Evolutionary conservation across 352 stramenopile species (phyloP).

Genomic region (Pythium aristosporum): DNA sequence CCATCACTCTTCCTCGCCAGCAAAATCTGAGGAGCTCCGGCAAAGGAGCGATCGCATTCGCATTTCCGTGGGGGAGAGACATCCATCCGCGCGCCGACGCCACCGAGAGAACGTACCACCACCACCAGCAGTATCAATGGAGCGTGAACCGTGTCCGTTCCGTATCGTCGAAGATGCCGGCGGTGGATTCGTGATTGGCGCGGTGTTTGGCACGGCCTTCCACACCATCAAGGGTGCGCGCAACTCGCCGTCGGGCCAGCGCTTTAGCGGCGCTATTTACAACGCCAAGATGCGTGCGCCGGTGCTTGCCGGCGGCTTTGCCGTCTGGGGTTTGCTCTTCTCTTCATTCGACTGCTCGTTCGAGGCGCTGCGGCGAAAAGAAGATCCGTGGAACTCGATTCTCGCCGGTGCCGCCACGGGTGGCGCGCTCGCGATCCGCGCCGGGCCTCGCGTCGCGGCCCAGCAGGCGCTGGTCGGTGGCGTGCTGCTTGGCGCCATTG

Average conservation of each 20-base stretch:
- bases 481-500: constrained; percentile 95
- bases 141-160: constrained; percentile 97
- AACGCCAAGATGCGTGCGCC: constrained; percentile 94
- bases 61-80: neutral
- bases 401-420: constrained; percentile 95
- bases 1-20: constrained; percentile 19
- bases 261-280: constrained; percentile 89
- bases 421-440: constrained; percentile 94
- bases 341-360: constrained; percentile 98
- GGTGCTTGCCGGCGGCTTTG: constrained; percentile 92
- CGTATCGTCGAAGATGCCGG: constrained; percentile 98
- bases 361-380: constrained; percentile 96
- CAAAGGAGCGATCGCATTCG: constrained; percentile 2
- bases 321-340: constrained; percentile 97
- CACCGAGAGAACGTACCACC: constrained; percentile 1
- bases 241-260: constrained; percentile 92
- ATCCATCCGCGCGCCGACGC: neutral
- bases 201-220: constrained; percentile 94
- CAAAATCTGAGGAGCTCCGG: constrained; percentile 17
- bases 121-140: constrained; percentile 24
- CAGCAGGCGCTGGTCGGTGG: constrained; percentile 94
- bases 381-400: constrained; percentile 99
- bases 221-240: constrained; percentile 95
- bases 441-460: constrained; percentile 92
- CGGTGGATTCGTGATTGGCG: constrained; percentile 96